phyloP scores from a whole-genome alignment of 1,139 yeast species.

The Blastobotrys petasosporus region DNA sequence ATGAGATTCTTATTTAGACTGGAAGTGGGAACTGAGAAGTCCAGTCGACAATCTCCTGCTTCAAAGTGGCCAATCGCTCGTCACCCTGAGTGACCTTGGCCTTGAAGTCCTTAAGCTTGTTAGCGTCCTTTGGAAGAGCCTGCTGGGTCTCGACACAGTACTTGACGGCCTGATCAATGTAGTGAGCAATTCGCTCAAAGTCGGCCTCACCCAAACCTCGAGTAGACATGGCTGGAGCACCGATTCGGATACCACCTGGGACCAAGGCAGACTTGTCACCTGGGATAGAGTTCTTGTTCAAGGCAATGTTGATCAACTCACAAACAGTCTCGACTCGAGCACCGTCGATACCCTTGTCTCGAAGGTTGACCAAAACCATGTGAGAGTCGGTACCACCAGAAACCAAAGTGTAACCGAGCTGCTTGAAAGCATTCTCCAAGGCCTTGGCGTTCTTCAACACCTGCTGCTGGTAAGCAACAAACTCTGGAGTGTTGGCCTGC shows the following conservation, averaged over 20 bases:
- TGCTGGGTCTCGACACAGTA: conserved; percentile 72
- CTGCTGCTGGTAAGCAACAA: conserved; percentile 73
- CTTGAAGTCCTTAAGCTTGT: conserved; percentile 93
- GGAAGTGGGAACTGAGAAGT: conserved; percentile 93
- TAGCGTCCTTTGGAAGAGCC: conserved; percentile 72
- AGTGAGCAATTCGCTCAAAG: conserved; percentile 70
- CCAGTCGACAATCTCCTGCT: conserved; percentile 81
- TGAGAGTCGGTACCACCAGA: conserved; percentile 95
- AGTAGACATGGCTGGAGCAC: conserved; percentile 98
- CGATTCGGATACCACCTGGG: conserved; percentile 94
- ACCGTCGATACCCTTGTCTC: conserved; percentile 85
- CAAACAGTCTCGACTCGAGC: conserved; percentile 91
- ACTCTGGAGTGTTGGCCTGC: conserved; percentile 83
- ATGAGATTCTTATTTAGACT: conserved; percentile 24
- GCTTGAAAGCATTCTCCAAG: conserved; percentile 63
- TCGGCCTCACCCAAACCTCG: conserved; percentile 82
- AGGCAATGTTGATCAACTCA: conserved; percentile 87
- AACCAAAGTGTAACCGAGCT: conserved; percentile 70
- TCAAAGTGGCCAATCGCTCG: conserved; percentile 54
- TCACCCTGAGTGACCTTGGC: conserved; percentile 66
- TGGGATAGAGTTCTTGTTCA: conserved; percentile 93
- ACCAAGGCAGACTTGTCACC: conserved; percentile 93
- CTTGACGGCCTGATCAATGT: conserved; percentile 73
- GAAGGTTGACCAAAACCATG: conserved; percentile 77
- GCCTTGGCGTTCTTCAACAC: conserved; percentile 75